phyloP scores from a whole-genome alignment of 306 rosid species.

The Mimosa bimucronata region DNA sequence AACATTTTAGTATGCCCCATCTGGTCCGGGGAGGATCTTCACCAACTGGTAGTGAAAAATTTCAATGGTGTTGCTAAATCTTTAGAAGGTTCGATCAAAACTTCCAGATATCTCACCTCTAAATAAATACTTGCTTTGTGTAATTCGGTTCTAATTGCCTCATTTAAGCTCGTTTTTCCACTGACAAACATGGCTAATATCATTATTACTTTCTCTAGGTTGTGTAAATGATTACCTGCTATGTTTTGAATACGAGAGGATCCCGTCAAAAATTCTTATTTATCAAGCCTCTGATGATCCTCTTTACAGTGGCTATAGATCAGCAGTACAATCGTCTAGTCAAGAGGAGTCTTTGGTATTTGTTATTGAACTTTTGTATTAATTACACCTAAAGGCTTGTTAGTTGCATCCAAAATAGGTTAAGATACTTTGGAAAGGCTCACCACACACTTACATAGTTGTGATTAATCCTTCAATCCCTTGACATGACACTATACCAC shows the following conservation, averaged over 20 bases:
- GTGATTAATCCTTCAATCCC: neutral
- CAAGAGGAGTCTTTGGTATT: conserved; percentile 76
- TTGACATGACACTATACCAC: neutral
- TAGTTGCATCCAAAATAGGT: neutral
- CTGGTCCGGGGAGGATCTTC: conserved; percentile 89
- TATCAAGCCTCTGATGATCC: conserved; percentile 84
- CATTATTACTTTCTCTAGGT: conserved; percentile 45
- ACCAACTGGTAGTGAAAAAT: conserved; percentile 77
- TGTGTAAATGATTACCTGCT: conserved; percentile 65
- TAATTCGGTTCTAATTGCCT: conserved; percentile 3
- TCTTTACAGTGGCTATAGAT: conserved; percentile 69
- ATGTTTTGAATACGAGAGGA: conserved; percentile 68
- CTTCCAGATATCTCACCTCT: neutral
- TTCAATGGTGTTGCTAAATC: conserved; percentile 67
- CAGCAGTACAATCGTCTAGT: conserved; percentile 71
- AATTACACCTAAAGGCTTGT: neutral
- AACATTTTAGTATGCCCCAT: conserved; percentile 69
- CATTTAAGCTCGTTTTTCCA: neutral
- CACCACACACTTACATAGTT: neutral
- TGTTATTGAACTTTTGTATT: neutral
- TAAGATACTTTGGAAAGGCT: neutral
- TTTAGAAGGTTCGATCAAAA: conserved; percentile 58
- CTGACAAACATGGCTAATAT: conserved; percentile 6
- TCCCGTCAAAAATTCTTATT: conserved; percentile 75
- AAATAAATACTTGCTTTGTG: neutral